Percentiles rank a stretch among this genome's conserved stretches.
Evolutionary conservation across 2,329 filamentous ascomycete genomes (phyloP).

Genomic region (Cladorrhinum sp.): DNA sequence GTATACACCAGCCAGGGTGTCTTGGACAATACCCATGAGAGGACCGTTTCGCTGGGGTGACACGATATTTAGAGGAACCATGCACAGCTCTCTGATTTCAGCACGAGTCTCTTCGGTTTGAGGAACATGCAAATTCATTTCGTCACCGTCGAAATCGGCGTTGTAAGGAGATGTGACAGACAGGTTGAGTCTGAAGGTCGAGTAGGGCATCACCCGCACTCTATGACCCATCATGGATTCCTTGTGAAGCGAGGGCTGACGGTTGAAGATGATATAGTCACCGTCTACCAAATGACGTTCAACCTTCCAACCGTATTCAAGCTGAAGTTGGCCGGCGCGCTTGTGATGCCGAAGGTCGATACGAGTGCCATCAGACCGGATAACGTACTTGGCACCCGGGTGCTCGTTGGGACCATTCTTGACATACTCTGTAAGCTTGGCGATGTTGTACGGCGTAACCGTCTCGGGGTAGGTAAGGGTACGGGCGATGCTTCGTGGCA

Average conservation of each 20-base stretch:
- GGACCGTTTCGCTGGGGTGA: conserved; percentile 96
- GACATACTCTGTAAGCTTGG: conserved; percentile 83
- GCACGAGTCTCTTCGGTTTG: conserved; percentile 96
- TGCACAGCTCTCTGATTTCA: conserved; percentile 88
- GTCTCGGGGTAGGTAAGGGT: conserved; percentile 96
- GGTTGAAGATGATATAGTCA: conserved; percentile 99
- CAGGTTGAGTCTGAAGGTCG: conserved; percentile 94
- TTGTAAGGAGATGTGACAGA: conserved; percentile 99
- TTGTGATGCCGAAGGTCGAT: conserved; percentile 95
- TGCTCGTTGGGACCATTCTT: conserved; percentile 93
- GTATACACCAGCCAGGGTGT: conserved; percentile 93
- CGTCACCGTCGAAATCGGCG: conserved; percentile 98
- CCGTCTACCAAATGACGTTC: conserved; percentile 95
- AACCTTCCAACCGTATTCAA: conserved; percentile 98
- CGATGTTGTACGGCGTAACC: conserved; percentile 96
- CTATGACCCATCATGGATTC: conserved; percentile 99
- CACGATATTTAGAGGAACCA: conserved; percentile 98
- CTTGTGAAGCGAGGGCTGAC: conserved; percentile 97
- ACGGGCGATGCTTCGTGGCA: conserved; percentile 87
- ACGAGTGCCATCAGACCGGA: conserved; percentile 86
- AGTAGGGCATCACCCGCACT: conserved; percentile 97
- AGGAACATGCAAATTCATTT: conserved; percentile 99
- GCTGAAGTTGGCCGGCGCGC: conserved; percentile 75
- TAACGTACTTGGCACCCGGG: conserved; percentile 94
- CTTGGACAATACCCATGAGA: conserved; percentile 99